Conservation (phyloP, 2,329 filamentous ascomycete genomes). For the Colletotrichum sp. region DNA sequence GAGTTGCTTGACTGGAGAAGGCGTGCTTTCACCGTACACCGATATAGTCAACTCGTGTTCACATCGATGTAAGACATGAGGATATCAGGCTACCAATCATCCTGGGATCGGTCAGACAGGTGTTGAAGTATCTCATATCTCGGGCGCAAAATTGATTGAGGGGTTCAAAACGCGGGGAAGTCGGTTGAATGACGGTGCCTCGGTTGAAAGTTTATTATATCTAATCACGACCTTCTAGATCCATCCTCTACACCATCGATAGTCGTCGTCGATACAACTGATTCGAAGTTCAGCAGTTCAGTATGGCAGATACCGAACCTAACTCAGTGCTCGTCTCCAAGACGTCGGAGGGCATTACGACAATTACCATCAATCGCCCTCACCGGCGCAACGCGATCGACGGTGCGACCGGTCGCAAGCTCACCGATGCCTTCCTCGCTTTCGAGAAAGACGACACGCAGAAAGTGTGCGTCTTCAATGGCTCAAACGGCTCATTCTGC, state of each 20-base stretch:
- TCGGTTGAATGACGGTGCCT: not conserved
- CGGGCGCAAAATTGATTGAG: not conserved
- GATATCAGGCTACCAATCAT: not conserved
- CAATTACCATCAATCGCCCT: constrained; percentile 59
- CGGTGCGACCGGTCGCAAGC: constrained; percentile 47
- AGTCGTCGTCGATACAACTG: not conserved
- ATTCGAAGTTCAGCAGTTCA: not conserved
- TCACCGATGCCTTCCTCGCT: constrained; percentile 50
- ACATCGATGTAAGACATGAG: not conserved
- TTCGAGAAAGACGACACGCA: constrained; percentile 56
- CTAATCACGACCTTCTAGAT: not conserved
- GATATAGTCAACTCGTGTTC: not conserved
- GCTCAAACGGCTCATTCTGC: constrained; percentile 52
- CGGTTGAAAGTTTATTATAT: not conserved
- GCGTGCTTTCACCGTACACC: not conserved
- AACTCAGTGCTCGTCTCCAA: constrained; percentile 20
- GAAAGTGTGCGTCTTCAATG: constrained; percentile 57
- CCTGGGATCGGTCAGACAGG: rapidly evolving
- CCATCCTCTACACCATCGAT: not conserved
- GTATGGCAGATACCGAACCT: not conserved
- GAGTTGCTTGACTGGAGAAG: not conserved
- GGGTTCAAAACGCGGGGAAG: not conserved
- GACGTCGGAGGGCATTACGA: constrained; percentile 49
- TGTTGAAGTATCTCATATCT: not conserved
- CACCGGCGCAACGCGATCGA: constrained; percentile 58